Conservation (phyloP, 2,329 filamentous ascomycete species). For the Daldinia eschscholtzii region DNA sequence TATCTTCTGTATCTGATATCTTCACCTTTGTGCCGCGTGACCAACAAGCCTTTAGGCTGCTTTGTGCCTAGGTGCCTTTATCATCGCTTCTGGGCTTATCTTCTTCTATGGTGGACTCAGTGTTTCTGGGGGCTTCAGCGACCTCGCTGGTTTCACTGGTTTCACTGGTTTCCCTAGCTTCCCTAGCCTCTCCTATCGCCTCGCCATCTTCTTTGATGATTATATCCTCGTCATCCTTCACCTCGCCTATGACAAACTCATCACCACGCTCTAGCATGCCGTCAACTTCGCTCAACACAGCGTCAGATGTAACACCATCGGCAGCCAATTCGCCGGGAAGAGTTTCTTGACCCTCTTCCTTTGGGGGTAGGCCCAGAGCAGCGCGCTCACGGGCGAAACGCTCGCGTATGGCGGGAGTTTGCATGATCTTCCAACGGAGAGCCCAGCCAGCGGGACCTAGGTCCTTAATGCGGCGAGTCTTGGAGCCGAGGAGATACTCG, state of each 20-base stretch:
- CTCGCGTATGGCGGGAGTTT: slow-evolving; percentile 74
- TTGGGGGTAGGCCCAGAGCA: slow-evolving; percentile 72
- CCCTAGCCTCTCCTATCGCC: slow-evolving; percentile 23
- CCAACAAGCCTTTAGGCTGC: background rate
- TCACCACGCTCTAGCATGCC: slow-evolving; percentile 58
- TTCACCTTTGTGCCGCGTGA: background rate
- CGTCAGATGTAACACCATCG: slow-evolving; percentile 50
- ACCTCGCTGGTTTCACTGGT: background rate
- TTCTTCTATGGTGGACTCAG: slow-evolving; percentile 51
- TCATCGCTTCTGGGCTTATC: slow-evolving; percentile 30
- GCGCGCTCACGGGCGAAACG: slow-evolving; percentile 75
- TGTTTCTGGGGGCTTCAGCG: background rate
- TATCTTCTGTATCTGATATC: slow-evolving; percentile 4
- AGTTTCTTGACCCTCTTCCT: slow-evolving; percentile 54
- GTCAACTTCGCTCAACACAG: slow-evolving; percentile 56
- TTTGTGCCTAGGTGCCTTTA: slow-evolving; percentile 18
- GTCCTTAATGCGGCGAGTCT: slow-evolving; percentile 82
- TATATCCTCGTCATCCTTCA: slow-evolving; percentile 54
- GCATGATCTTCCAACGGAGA: slow-evolving; percentile 90
- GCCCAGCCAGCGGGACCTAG: slow-evolving; percentile 92
- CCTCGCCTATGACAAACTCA: slow-evolving; percentile 63
- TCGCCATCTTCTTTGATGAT: slow-evolving; percentile 56
- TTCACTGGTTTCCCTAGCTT: slow-evolving; percentile 38
- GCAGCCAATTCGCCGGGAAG: slow-evolving; percentile 47
- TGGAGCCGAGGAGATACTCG: slow-evolving; percentile 87